A percentile compares a stretch with the other conserved stretches of the same genome.
These are phyloP conservation scores for Fusarium keratoplasticum DNA, from an alignment of 2,329 filamentous ascomycete species.

Conservation along the genomic window DNA sequence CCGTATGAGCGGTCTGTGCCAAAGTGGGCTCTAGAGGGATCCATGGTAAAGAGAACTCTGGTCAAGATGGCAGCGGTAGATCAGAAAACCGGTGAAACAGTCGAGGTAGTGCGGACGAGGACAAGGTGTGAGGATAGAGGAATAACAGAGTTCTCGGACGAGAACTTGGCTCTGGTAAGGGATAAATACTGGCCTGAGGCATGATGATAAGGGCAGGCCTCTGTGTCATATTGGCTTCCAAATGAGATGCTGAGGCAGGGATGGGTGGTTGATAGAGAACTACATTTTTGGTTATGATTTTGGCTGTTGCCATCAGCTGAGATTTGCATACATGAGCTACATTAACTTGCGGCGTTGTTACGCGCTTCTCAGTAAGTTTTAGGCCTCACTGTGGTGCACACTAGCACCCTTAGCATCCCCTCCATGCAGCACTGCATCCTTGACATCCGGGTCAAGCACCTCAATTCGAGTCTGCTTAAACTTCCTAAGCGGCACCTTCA, in stretches of 20 bases:
- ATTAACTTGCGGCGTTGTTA: neutral
- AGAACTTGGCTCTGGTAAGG: constrained; percentile 17
- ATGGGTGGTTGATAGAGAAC: neutral
- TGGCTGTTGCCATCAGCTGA: neutral
- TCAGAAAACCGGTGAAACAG: constrained; percentile 8
- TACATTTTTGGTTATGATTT: neutral
- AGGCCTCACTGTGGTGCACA: neutral
- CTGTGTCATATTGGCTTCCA: neutral
- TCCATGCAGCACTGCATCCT: neutral
- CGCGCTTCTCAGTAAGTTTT: neutral
- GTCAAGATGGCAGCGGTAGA: constrained; percentile 18
- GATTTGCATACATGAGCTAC: neutral
- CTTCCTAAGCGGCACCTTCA: constrained; percentile 3
- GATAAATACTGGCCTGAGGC: constrained; percentile 21
- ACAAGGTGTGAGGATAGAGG: constrained; percentile 26
- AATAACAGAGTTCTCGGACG: constrained; percentile 17
- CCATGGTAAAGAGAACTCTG: constrained; percentile 21
- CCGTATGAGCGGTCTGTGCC: constrained; percentile 19
- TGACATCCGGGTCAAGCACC: neutral
- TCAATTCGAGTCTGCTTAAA: constrained; percentile 1
- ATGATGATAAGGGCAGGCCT: neutral
- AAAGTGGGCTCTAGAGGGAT: constrained; percentile 25
- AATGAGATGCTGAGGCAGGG: neutral
- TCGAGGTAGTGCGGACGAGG: constrained; percentile 16
- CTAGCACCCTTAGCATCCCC: neutral